Conservation (phyloP, 2,329 filamentous ascomycete species). For the Phyllosticta citriasiana region DNA sequence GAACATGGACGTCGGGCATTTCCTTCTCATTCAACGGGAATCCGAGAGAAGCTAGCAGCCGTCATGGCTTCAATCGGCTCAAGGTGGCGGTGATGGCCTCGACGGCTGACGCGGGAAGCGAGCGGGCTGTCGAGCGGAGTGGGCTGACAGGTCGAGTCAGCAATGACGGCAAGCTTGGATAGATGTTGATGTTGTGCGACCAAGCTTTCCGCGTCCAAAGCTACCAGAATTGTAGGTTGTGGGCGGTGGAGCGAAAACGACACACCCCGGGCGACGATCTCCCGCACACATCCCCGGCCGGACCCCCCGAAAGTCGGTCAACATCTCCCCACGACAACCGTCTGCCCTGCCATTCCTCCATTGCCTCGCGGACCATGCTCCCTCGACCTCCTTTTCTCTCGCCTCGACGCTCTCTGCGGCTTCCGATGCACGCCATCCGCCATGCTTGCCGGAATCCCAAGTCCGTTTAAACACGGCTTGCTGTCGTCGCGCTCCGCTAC, state of each 20-base stretch:
- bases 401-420: background rate
- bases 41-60: background rate
- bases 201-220: background rate
- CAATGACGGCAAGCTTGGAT: background rate
- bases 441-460: background rate
- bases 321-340: background rate
- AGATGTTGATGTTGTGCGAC: background rate
- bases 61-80: background rate
- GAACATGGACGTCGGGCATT: background rate
- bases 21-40: background rate
- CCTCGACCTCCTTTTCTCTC: background rate
- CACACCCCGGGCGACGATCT: background rate
- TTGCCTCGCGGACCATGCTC: background rate
- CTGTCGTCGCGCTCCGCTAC: background rate
- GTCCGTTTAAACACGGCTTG: background rate
- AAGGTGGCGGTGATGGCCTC: background rate
- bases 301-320: background rate
- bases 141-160: background rate
- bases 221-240: background rate
- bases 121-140: background rate
- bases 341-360: background rate
- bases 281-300: background rate
- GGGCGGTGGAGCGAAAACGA: background rate
- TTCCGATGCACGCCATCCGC: background rate
- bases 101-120: background rate